Evolutionary conservation across 2,329 filamentous ascomycete genomes (phyloP).

Genomic region (Lasiodiplodia theobromae): DNA sequence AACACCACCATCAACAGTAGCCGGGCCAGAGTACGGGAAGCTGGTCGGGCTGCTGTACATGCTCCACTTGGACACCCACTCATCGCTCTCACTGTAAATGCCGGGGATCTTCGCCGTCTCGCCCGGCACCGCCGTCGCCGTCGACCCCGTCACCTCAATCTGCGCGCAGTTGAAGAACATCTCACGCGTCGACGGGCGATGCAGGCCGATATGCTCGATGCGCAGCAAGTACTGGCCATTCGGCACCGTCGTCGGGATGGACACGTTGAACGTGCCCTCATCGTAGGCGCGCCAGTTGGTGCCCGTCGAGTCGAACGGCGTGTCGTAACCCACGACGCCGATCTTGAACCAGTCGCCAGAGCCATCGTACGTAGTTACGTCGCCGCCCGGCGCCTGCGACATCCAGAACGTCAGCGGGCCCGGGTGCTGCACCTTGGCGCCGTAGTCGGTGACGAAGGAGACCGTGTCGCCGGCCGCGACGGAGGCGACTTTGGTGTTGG

Average conservation of each 20-base stretch:
- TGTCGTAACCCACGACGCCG: no score
- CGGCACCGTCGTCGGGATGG: slow-evolving; percentile 50
- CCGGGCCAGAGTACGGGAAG: neutral
- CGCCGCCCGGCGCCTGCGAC: no score
- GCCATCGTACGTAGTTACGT: no score
- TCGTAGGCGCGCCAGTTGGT: neutral
- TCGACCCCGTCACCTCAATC: slow-evolving; percentile 49
- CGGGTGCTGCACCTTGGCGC: no score
- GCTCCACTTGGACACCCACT: neutral
- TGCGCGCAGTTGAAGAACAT: slow-evolving; percentile 57
- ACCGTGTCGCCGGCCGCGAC: no score
- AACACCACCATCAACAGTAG: neutral
- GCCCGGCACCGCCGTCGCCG: slow-evolving; percentile 39
- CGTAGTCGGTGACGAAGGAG: no score
- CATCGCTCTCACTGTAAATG: neutral
- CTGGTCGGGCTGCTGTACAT: neutral
- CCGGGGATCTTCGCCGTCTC: neutral
- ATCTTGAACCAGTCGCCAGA: no score
- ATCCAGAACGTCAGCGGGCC: no score
- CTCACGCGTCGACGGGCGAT: slow-evolving; percentile 50
- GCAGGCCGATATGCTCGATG: slow-evolving; percentile 56
- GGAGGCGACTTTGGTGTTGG: no score
- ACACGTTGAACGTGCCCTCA: slow-evolving; percentile 37
- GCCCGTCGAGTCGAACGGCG: no score
- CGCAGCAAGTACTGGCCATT: slow-evolving; percentile 55